Conservation (phyloP, 306 rosid species). For the Neltuma alba region DNA sequence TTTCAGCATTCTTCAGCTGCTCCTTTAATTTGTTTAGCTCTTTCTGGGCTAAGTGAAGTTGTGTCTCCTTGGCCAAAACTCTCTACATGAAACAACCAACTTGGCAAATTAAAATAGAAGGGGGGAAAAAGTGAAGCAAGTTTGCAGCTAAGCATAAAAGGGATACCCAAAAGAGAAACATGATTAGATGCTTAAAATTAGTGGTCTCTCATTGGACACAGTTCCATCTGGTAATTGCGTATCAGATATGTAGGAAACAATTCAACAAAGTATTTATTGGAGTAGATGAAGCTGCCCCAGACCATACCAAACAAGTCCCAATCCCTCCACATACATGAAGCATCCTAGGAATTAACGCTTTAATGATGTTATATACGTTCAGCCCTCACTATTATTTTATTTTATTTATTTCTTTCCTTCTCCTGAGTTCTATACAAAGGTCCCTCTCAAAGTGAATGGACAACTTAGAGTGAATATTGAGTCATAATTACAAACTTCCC, state of each 20-base stretch:
- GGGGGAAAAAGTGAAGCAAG: neutral
- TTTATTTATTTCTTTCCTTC: neutral
- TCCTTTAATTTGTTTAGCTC: constrained; percentile 86
- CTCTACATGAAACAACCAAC: constrained; percentile 59
- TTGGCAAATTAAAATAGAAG: constrained; percentile 11
- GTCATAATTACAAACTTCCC: neutral
- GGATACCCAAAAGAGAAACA: constrained; percentile 6
- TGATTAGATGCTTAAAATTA: neutral
- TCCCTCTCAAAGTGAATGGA: neutral
- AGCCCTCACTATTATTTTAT: neutral
- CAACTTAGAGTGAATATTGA: neutral
- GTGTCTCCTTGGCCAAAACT: constrained; percentile 85
- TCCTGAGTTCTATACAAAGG: neutral
- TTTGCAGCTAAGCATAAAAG: neutral
- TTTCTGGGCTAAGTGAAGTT: constrained; percentile 76
- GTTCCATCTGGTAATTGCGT: neutral
- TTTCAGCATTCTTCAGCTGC: constrained; percentile 82
- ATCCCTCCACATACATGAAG: constrained; percentile 3
- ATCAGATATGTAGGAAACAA: constrained; percentile 6
- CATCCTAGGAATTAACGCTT: neutral
- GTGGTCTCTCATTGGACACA: neutral
- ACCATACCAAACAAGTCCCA: neutral
- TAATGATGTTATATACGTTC: neutral
- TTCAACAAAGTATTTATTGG: neutral
- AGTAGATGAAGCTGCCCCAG: neutral